phyloP scores from a whole-genome alignment of 805 yeast genomes.

The Barnettozyma wickerhamii region DNA sequence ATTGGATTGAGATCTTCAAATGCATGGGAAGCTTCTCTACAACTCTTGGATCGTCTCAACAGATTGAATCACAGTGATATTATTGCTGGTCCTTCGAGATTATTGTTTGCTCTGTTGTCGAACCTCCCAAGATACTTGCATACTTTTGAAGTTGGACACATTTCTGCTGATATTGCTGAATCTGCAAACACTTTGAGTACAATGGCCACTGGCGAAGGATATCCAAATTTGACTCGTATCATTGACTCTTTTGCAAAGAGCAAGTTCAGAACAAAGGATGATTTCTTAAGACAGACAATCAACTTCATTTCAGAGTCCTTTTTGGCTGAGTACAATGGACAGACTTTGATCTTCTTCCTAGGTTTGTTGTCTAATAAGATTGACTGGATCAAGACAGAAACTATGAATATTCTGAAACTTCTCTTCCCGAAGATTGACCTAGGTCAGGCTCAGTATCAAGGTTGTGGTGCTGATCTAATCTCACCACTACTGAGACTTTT shows the following conservation, averaged over 20 bases:
- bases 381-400: conserved; percentile 76
- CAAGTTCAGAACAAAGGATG: conserved; percentile 85
- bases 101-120: conserved; percentile 68
- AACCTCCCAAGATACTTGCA: conserved; percentile 83
- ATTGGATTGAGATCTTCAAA: conserved; percentile 80
- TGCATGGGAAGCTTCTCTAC: conserved; percentile 73
- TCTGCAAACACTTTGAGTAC: conserved; percentile 54
- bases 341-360: conserved; percentile 66
- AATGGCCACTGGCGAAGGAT: conserved; percentile 55
- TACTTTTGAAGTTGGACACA: conserved; percentile 58
- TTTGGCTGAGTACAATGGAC: conserved; percentile 72
- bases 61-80: conserved; percentile 66
- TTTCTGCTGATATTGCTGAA: conserved; percentile 44
- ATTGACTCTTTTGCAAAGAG: conserved; percentile 71
- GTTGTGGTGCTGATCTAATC: conserved; percentile 92
- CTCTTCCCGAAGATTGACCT: conserved; percentile 76
- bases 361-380: conserved; percentile 76
- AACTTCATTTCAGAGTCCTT: conserved; percentile 62
- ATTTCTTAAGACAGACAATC: conserved; percentile 78
- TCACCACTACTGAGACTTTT: conserved; percentile 80
- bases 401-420: conserved; percentile 69
- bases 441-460: conserved; percentile 70
- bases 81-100: conserved; percentile 65
- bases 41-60: conserved; percentile 68
- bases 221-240: conserved; percentile 62